Conservation (phyloP, 2,329 filamentous ascomycete genomes). For the Fusarium nelsonii region DNA sequence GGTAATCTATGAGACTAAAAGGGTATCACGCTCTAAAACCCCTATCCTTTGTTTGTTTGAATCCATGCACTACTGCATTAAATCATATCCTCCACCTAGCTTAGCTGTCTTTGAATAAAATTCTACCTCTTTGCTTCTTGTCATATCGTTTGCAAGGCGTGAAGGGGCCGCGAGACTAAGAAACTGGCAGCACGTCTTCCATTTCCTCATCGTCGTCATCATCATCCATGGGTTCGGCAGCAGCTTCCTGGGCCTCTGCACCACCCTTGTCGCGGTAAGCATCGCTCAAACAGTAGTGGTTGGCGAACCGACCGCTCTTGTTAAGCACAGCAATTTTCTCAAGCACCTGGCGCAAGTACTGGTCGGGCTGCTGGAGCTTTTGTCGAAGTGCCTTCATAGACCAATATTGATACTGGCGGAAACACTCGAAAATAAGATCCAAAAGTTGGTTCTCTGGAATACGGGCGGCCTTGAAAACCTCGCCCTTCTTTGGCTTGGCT, state of each 20-base stretch:
- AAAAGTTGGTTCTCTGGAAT: slow-evolving; percentile 90
- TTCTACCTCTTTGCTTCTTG: not conserved
- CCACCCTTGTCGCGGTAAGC: slow-evolving; percentile 56
- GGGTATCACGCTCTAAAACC: slow-evolving; percentile 50
- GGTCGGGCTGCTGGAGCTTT: slow-evolving; percentile 85
- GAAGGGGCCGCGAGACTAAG: slow-evolving; percentile 22
- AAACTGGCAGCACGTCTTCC: slow-evolving; percentile 74
- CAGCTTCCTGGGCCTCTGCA: slow-evolving; percentile 63
- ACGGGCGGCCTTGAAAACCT: slow-evolving; percentile 85
- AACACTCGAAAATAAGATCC: slow-evolving; percentile 85
- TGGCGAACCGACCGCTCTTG: slow-evolving; percentile 85
- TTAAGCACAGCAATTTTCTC: slow-evolving; percentile 86
- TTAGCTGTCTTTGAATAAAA: not conserved
- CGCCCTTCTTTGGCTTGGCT: slow-evolving; percentile 71
- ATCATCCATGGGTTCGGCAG: slow-evolving; percentile 68
- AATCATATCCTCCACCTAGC: not conserved
- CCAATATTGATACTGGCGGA: slow-evolving; percentile 91
- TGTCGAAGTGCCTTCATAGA: slow-evolving; percentile 88
- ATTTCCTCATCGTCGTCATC: slow-evolving; percentile 78
- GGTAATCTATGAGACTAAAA: slow-evolving; percentile 35
- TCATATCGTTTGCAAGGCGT: not conserved
- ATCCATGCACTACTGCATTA: slow-evolving; percentile 27
- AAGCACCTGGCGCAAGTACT: slow-evolving; percentile 88
- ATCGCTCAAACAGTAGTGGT: slow-evolving; percentile 85
- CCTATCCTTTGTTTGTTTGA: slow-evolving; percentile 32